phyloP scores from a whole-genome alignment of 495 filamentous ascomycete species.

The Penicillium argentinense region DNA sequence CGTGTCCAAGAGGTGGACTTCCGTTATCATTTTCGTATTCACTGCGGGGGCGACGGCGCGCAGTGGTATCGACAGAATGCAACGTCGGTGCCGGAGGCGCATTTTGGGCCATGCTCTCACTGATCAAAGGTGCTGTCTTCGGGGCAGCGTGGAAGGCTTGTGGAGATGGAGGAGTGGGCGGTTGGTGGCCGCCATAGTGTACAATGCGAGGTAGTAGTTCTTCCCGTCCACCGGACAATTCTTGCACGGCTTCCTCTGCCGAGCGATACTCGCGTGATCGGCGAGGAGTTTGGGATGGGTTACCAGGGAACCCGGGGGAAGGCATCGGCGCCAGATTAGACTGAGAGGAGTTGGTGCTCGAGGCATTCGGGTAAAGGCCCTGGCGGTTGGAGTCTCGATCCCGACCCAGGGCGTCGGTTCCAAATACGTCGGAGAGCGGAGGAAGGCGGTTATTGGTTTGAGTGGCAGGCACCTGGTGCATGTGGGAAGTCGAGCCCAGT shows the following conservation, averaged over 20 bases:
- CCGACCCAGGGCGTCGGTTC: constrained; percentile 68
- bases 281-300: constrained; percentile 49
- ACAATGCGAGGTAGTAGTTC: constrained; percentile 90
- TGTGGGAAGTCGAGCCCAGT: constrained; percentile 82
- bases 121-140: constrained; percentile 37
- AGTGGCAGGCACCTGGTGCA: constrained; percentile 84
- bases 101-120: constrained; percentile 19
- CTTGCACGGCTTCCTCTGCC: constrained; percentile 89
- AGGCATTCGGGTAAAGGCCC: constrained; percentile 46
- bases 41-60: constrained; percentile 71
- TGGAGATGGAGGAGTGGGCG: constrained; percentile 90
- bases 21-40: constrained; percentile 87
- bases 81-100: constrained; percentile 27
- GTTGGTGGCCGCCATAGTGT: constrained; percentile 87
- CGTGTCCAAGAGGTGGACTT: constrained; percentile 45
- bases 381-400: constrained; percentile 41
- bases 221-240: constrained; percentile 85
- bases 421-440: constrained; percentile 93
- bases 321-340: constrained; percentile 64
- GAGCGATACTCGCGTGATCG: constrained; percentile 88
- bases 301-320: constrained; percentile 66
- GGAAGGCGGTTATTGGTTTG: constrained; percentile 93
- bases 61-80: constrained; percentile 45
- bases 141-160: constrained; percentile 36
- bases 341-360: constrained; percentile 65